phyloP scores from a whole-genome alignment of 768 basidiomycete species.

The Trametes cingulata region DNA sequence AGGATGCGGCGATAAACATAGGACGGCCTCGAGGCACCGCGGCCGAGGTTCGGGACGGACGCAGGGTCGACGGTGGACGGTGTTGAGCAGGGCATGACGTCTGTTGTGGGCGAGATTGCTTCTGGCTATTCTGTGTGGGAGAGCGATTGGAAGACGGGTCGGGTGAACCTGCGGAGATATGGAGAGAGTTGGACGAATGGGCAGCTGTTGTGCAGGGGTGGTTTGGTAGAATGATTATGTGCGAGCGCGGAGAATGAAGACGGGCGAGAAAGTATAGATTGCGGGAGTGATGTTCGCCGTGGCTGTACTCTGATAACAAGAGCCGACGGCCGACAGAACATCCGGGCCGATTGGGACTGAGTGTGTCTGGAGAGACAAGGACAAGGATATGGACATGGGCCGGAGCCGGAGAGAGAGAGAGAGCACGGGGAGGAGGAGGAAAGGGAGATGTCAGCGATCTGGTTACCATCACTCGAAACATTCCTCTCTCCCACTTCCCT shows the following conservation, averaged over 20 bases:
- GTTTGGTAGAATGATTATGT: no score
- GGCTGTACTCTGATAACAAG: background rate
- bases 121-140: background rate
- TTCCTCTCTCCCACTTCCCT: background rate
- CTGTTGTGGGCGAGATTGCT: no score
- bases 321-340: background rate
- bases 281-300: background rate
- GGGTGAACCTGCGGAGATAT: background rate
- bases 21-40: background rate
- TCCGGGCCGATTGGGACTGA: background rate
- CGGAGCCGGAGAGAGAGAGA: background rate
- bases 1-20: background rate
- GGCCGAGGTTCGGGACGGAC: background rate
- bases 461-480: slow-evolving; percentile 9
- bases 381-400: background rate
- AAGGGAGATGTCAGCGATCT: background rate
- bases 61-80: background rate
- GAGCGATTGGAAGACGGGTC: background rate
- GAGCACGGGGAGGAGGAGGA: background rate
- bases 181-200: background rate
- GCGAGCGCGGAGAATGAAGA: no score
- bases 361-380: background rate
- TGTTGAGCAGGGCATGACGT: background rate
- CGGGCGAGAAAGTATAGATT: no score
- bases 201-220: no score